These are phyloP conservation scores for Tolypocladium tundrense DNA, from an alignment of 2,329 filamentous ascomycete species.

Conservation along the genomic window DNA sequence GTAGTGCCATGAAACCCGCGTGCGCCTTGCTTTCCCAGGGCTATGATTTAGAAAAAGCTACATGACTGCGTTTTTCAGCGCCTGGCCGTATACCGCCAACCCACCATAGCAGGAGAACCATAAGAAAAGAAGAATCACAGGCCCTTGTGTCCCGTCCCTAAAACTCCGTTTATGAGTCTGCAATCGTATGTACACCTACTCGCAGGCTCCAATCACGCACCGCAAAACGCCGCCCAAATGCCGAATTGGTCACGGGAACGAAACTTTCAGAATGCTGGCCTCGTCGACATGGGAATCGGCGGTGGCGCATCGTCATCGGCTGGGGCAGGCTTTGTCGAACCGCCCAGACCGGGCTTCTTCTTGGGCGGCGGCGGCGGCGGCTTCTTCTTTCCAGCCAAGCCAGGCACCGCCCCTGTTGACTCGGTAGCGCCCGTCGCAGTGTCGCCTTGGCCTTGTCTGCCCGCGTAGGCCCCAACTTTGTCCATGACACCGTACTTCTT, in stretches of 20 bases:
- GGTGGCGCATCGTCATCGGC: constrained; percentile 30
- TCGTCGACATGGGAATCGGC: constrained; percentile 41
- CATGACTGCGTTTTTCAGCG: constrained; percentile 1
- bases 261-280: constrained; percentile 31
- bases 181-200: neutral
- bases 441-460: constrained; percentile 8
- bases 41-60: constrained; percentile 4
- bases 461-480: constrained; percentile 20
- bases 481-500: constrained; percentile 49
- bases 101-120: constrained; percentile 4
- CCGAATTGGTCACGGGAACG: neutral
- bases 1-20: neutral
- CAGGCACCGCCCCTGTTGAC: constrained; percentile 1
- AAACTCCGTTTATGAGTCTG: neutral
- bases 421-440: neutral
- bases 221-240: neutral
- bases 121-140: constrained; percentile 2
- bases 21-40: constrained; percentile 2
- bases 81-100: constrained; percentile 6
- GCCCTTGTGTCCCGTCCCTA: neutral
- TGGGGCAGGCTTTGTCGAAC: constrained; percentile 5
- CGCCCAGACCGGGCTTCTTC: constrained; percentile 35
- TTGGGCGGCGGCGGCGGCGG: constrained; percentile 40
- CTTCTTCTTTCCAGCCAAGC: constrained; percentile 38
- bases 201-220: neutral